Evolutionary conservation across 345 rosid species (phyloP).

Genomic region (Turritis glabra): DNA sequence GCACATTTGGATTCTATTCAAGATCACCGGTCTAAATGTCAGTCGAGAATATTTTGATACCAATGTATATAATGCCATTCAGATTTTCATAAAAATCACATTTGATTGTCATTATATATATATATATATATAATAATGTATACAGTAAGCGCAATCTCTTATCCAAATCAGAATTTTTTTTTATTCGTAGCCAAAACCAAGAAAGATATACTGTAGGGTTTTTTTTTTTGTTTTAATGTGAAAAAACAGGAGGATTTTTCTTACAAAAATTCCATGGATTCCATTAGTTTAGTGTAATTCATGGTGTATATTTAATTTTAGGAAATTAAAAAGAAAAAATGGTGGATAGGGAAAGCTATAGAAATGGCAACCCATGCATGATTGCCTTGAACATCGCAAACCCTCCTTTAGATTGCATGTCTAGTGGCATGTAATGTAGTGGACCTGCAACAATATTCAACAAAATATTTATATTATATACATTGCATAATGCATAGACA

Average conservation of each 20-base stretch:
- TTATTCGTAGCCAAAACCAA: slow-evolving; percentile 30
- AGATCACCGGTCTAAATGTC: slow-evolving; percentile 4
- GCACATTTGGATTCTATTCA: neutral
- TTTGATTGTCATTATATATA: neutral
- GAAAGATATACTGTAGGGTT: slow-evolving; percentile 29
- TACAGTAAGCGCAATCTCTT: slow-evolving; percentile 20
- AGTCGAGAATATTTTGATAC: neutral
- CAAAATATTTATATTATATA: neutral
- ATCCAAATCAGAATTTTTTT: slow-evolving; percentile 37
- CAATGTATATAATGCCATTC: neutral
- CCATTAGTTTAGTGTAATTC: neutral
- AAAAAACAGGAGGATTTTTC: too few relatives aligned
- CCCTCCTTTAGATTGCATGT: slow-evolving; percentile 36
- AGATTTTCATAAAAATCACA: too few relatives aligned
- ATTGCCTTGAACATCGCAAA: slow-evolving; percentile 41
- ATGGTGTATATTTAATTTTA: neutral
- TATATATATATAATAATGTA: neutral
- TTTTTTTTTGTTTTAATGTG: too few relatives aligned
- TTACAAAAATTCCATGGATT: too few relatives aligned
- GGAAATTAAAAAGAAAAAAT: neutral
- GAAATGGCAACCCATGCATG: slow-evolving; percentile 43
- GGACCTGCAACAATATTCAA: slow-evolving; percentile 28
- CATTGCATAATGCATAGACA: slow-evolving; percentile 27
- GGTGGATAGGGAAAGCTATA: slow-evolving; percentile 10
- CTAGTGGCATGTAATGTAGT: slow-evolving; percentile 21